Evolutionary conservation across 1,284 basidiomycete species (phyloP).

Genomic region (Cutaneotrichosporon cutaneum): DNA sequence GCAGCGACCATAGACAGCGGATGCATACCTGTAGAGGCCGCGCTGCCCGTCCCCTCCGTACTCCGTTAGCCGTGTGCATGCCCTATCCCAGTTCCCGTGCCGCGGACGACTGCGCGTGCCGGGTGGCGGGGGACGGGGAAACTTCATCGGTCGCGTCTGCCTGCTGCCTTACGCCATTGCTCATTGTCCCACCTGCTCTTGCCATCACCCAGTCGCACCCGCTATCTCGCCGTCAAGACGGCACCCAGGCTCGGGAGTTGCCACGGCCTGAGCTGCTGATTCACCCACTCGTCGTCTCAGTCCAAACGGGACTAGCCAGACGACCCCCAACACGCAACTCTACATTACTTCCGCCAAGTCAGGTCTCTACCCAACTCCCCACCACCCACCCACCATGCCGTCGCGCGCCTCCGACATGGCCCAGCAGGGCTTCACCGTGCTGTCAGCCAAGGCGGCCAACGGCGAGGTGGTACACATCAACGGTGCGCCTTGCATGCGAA

Average conservation of each 20-base stretch:
- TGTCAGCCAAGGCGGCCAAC: slow-evolving; percentile 46
- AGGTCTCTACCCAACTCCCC: neutral
- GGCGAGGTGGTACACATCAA: slow-evolving; percentile 48
- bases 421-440: slow-evolving; percentile 36
- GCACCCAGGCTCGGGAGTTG: too few species aligned
- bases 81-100: too few species aligned
- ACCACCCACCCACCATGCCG: slow-evolving; percentile 12
- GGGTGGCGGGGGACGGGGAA: neutral
- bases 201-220: neutral
- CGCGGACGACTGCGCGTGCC: neutral
- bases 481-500: slow-evolving; percentile 29
- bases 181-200: neutral
- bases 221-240: neutral
- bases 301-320: too few species aligned
- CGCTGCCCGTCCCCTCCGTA: too few species aligned
- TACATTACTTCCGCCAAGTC: neutral
- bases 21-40: too few species aligned
- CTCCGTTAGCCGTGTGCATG: too few species aligned
- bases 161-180: neutral
- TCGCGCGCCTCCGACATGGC: slow-evolving; percentile 34
- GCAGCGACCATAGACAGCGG: too few species aligned
- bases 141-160: neutral
- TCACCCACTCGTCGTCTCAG: too few species aligned
- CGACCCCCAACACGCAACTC: neutral
- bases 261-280: too few species aligned